Evolutionary conservation across 2,329 filamentous ascomycete species (phyloP), one percentile per base, ranked within the genome.

Genomic region (Penicillium occitanis): DNA sequence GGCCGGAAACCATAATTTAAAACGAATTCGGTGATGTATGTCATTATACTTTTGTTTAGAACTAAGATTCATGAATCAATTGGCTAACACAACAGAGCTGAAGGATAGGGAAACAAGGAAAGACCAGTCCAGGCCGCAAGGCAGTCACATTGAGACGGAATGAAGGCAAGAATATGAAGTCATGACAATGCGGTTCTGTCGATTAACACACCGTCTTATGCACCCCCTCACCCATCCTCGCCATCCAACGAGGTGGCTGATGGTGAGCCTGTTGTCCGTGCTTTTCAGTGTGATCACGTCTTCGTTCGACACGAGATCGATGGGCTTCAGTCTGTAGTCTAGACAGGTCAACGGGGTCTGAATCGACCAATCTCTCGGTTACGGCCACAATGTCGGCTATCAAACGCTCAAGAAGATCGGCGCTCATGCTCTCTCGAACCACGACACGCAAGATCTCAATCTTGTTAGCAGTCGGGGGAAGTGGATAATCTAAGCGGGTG

Each of bases 391-490:
- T 84, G 73, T 90, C 88, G 1, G 82, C 78, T 48, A 91, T 83
- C 30, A 91, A 78, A 1, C 85, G 78, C 74, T 90, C 87, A 30
- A 91, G 79, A 58, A 91, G 79, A 73, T 90, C 88, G n/a, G 90
- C 77, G n/a, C 83, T 86, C 85, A 91, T 86, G 70, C 81, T 87
- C 76, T 91, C 88, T 55, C 88, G 82, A 6, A 91, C 82, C 2
- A 90, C 88, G 0, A 90, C 83, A n/a, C 89, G 81, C 63, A 91
- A 76, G 67, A 90, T 91, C 75, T 91, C 88, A 0, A 80, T 88
- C 63, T 84, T 80, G 17, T 88, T 84, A 72, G 87, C 86, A 51
- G 79, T 81, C 0, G 88, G 88, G 8, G 88, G 88, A 5, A 91
- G 80, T 1, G 87, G 84, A 73, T 91, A 91, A 78, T 90, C 81